Evolutionary conservation across 257 asterid species (phyloP).

Genomic region (Leonotis leonurus): DNA sequence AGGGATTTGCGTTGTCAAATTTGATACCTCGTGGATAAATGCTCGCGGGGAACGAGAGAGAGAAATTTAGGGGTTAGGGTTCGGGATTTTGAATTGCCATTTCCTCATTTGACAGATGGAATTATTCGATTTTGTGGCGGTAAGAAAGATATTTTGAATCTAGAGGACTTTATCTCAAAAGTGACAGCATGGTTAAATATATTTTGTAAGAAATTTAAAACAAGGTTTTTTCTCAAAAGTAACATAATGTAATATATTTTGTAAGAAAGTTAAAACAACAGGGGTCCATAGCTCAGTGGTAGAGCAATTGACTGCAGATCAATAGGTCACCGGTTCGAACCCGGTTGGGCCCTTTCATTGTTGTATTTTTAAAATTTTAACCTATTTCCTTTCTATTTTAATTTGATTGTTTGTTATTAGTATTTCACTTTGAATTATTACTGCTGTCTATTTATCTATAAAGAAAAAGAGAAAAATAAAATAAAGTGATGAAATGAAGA

Average conservation of each 20-base stretch:
- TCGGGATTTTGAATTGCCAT: constrained; percentile 17
- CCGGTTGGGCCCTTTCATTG: constrained; percentile 52
- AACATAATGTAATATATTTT: no score
- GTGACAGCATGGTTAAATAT: no score
- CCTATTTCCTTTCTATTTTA: not conserved
- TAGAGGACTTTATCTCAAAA: no score
- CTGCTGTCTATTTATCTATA: no score
- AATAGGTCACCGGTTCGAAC: constrained; percentile 76
- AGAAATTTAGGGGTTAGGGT: constrained; percentile 21
- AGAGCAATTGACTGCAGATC: constrained; percentile 87
- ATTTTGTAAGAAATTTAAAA: no score
- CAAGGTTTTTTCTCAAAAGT: no score
- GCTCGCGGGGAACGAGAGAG: not conserved
- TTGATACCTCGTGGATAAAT: not conserved
- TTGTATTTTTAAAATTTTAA: not conserved
- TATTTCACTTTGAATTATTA: no score
- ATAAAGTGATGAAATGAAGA: not conserved
- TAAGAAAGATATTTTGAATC: no score
- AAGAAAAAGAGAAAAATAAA: not conserved
- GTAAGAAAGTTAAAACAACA: not conserved
- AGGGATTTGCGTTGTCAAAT: constrained; percentile 12
- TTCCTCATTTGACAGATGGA: not conserved
- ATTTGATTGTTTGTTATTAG: no score
- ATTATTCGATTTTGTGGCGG: not conserved
- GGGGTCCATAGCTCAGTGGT: constrained; percentile 94